These are phyloP conservation scores for Pseudogymnoascus sp. DNA, from an alignment of 2,329 filamentous ascomycete genomes.

Conservation along the genomic window DNA sequence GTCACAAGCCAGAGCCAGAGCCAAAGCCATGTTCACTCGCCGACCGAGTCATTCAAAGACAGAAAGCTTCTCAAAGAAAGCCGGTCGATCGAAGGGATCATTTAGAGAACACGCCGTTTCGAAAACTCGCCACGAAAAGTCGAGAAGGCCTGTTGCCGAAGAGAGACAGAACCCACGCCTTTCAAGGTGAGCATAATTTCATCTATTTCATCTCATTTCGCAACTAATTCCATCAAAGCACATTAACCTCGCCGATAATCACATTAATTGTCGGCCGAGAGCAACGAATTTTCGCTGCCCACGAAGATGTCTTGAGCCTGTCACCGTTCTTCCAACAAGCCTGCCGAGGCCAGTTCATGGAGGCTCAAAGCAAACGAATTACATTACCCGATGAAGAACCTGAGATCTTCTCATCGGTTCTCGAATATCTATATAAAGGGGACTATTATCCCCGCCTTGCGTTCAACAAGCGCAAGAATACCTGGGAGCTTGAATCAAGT, in stretches of 20 bases:
- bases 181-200: slow-evolving; percentile 18
- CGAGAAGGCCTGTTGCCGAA: slow-evolving; percentile 21
- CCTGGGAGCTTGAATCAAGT: slow-evolving; percentile 65
- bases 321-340: slow-evolving; percentile 71
- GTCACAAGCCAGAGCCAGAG: not conserved
- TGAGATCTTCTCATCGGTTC: slow-evolving; percentile 80
- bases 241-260: slow-evolving; percentile 59
- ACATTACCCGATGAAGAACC: slow-evolving; percentile 78
- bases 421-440: slow-evolving; percentile 90
- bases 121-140: slow-evolving; percentile 26
- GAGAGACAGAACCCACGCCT: slow-evolving; percentile 19
- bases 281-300: slow-evolving; percentile 81
- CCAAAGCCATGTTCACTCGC: slow-evolving; percentile 16
- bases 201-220: not conserved
- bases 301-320: slow-evolving; percentile 72
- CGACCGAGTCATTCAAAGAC: slow-evolving; percentile 21
- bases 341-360: slow-evolving; percentile 56
- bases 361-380: slow-evolving; percentile 58
- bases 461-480: slow-evolving; percentile 72
- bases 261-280: slow-evolving; percentile 74
- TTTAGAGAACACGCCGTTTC: slow-evolving; percentile 30
- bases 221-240: slow-evolving; percentile 31
- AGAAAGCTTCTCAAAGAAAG: slow-evolving; percentile 26
- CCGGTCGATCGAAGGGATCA: slow-evolving; percentile 23
- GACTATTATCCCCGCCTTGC: slow-evolving; percentile 81